Conservation (phyloP, 768 basidiomycete species). For the Amanita molliuscula region DNA sequence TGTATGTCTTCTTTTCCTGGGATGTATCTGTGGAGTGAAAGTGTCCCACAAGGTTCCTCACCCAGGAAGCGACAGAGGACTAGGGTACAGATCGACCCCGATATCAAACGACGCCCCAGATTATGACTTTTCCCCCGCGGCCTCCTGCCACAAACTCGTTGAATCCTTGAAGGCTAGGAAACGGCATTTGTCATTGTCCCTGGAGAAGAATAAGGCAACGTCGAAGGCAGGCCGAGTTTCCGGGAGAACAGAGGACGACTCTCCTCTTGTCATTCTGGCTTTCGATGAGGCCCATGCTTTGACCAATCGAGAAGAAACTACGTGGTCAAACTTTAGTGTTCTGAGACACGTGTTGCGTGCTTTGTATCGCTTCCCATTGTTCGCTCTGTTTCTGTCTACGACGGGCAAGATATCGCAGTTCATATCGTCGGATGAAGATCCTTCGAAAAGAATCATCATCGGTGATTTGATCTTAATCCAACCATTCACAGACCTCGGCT, state of each 20-base stretch:
- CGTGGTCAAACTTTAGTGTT: slow-evolving; percentile 1
- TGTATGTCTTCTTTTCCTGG: too few species aligned
- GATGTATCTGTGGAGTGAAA: too few species aligned
- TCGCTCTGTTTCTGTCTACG: too few species aligned
- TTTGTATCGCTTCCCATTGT: not conserved
- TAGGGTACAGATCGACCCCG: not conserved
- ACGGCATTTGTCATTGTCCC: not conserved
- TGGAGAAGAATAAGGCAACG: not conserved
- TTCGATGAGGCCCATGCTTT: too few species aligned
- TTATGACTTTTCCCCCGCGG: not conserved
- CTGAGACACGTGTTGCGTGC: slow-evolving; percentile 2
- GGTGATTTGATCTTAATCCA: too few species aligned
- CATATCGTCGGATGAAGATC: too few species aligned
- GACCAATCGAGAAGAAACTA: too few species aligned
- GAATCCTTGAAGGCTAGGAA: not conserved
- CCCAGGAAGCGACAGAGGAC: not conserved
- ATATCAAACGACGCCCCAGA: not conserved
- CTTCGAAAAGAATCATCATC: too few species aligned
- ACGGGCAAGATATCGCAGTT: too few species aligned
- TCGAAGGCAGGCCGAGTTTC: not conserved
- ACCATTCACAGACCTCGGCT: too few species aligned
- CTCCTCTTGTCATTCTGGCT: too few species aligned
- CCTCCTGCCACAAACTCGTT: not conserved
- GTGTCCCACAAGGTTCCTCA: too few species aligned
- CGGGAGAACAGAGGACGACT: not conserved